phyloP scores from a whole-genome alignment of 208 protist genomes.

The Acanthamoeba quina region DNA sequence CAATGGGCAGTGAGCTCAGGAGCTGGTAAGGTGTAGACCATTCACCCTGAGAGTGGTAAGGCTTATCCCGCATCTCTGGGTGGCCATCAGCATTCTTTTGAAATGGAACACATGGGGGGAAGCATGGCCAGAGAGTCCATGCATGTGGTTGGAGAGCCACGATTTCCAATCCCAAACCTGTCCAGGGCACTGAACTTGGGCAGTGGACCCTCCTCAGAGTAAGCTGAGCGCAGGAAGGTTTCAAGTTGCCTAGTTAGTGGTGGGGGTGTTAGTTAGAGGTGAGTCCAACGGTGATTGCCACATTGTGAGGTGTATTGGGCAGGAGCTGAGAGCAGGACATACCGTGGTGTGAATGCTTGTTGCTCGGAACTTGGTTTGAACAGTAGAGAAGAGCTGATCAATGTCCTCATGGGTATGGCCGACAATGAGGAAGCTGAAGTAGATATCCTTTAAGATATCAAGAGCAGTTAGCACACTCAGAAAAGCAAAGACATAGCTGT shows the following conservation, averaged over 20 bases:
- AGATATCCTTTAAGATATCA: neutral
- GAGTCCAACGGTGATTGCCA: too few relatives aligned
- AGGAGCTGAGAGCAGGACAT: neutral
- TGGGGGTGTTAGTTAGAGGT: too few relatives aligned
- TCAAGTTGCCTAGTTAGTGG: neutral
- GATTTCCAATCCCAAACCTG: slow-evolving; percentile 6
- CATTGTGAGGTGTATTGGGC: too few relatives aligned
- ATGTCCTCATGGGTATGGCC: neutral
- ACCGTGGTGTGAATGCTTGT: neutral
- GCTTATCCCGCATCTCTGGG: neutral
- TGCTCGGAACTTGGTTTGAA: too few relatives aligned
- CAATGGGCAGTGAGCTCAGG: neutral
- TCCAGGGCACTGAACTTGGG: neutral
- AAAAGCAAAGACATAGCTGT: slow-evolving; percentile 3
- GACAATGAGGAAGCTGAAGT: neutral
- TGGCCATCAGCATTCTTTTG: neutral
- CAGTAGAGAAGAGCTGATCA: neutral
- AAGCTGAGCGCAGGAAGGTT: neutral
- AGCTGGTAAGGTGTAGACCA: neutral
- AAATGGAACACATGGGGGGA: slow-evolving; percentile 1
- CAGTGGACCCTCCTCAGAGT: neutral
- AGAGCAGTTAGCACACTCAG: neutral
- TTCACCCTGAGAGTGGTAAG: neutral
- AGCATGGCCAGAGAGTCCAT: neutral
- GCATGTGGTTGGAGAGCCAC: neutral